Conservation (phyloP, 2,329 filamentous ascomycete genomes). For the Verticillium tricorpus region DNA sequence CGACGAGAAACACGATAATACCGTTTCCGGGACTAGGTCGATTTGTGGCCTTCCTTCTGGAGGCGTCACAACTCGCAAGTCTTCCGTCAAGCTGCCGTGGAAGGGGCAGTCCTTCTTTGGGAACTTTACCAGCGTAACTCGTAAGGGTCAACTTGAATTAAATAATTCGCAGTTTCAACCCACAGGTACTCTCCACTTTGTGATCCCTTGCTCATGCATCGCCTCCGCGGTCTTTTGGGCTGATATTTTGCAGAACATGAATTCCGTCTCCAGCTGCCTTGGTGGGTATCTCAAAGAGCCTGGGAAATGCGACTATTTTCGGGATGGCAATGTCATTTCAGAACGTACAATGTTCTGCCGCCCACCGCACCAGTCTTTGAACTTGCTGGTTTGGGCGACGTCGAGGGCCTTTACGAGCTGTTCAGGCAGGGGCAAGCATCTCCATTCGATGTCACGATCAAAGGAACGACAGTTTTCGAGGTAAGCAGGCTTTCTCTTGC, state of each 20-base stretch:
- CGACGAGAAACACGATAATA: not conserved
- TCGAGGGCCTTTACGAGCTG: not conserved
- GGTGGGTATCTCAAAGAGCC: not conserved
- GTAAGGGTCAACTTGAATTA: not conserved
- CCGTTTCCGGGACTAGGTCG: not conserved
- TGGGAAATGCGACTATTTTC: not conserved
- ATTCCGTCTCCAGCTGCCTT: not conserved
- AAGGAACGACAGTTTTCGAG: not conserved
- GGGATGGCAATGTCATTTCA: slow-evolving; percentile 1
- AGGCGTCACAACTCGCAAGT: not conserved
- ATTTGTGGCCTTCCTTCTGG: not conserved
- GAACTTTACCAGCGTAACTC: not conserved
- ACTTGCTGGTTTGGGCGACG: not conserved
- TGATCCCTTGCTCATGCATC: too few relatives aligned
- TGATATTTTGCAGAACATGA: not conserved
- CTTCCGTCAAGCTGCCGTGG: not conserved
- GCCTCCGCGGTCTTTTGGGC: not conserved
- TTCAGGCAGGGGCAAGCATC: not conserved
- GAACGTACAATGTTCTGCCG: not conserved
- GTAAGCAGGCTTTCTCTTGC: not conserved
- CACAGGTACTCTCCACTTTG: not conserved
- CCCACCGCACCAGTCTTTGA: fast-evolving
- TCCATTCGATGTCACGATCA: not conserved
- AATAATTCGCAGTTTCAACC: not conserved
- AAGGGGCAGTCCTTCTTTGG: slow-evolving; percentile 1